A percentile compares a stretch with the other conserved stretches of the same genome.
Evolutionary conservation across 148 eudicot genomes (phyloP).

Genomic region (Rhododendron henanense): DNA sequence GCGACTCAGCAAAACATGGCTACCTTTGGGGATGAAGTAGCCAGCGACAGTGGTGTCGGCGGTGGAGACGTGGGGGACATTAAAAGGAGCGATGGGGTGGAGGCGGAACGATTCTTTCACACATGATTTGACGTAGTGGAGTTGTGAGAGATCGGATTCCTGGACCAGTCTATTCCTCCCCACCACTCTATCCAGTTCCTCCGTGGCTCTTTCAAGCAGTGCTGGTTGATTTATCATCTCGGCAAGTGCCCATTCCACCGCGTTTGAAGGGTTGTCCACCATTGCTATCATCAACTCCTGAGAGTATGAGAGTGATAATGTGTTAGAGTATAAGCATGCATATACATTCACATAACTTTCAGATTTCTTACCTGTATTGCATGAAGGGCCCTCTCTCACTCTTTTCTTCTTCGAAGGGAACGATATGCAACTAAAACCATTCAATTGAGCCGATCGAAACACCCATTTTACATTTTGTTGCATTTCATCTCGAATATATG

Average conservation of each 20-base stretch:
- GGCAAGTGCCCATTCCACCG: neutral
- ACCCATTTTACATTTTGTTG: no score
- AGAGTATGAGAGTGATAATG: no score
- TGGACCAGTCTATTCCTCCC: neutral
- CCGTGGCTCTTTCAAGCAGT: no score
- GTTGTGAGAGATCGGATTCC: constrained; percentile 13
- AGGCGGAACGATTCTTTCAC: constrained; percentile 4
- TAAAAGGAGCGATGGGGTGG: constrained; percentile 8
- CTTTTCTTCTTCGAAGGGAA: no score
- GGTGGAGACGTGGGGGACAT: neutral
- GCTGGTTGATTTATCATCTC: neutral
- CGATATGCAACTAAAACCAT: no score
- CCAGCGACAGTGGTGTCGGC: neutral
- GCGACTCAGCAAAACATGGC: constrained; percentile 2
- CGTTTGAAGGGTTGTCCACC: no score
- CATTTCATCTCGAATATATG: no score
- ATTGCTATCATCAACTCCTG: no score
- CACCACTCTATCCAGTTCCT: neutral
- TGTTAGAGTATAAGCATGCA: no score
- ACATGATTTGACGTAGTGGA: constrained; percentile 9
- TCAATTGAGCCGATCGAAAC: no score
- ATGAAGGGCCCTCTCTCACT: no score
- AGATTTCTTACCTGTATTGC: no score
- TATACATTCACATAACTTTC: neutral
- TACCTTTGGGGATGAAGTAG: constrained; percentile 15